These are phyloP conservation scores for Clarireedia homoeocarpa DNA, from an alignment of 2,329 filamentous ascomycete species.

Conservation along the genomic window DNA sequence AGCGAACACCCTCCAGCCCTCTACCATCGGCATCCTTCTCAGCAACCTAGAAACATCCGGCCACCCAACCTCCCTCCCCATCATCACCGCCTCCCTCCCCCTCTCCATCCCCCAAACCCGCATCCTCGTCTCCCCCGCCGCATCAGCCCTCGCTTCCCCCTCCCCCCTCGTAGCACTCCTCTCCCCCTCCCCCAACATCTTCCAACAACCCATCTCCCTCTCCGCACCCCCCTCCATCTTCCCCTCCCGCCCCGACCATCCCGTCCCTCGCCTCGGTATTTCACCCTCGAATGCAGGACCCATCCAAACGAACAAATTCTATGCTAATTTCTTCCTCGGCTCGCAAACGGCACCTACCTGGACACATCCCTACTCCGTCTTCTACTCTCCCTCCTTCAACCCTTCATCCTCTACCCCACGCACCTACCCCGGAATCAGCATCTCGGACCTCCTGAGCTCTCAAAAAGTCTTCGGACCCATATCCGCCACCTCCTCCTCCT, in stretches of 20 bases:
- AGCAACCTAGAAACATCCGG: not conserved
- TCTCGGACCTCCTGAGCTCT: conserved; percentile 63
- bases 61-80: not conserved
- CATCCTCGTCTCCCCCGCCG: not conserved
- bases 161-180: not conserved
- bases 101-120: not conserved
- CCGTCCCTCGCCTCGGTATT: conserved; percentile 47
- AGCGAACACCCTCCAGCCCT: not conserved
- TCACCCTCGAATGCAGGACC: conserved; percentile 32
- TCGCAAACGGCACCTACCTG: conserved; percentile 62
- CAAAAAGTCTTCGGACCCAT: conserved; percentile 61
- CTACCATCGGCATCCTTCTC: not conserved
- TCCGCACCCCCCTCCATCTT: conserved; percentile 43
- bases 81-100: not conserved
- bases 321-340: conserved; percentile 72
- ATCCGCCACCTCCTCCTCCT: conserved; percentile 44
- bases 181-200: conserved; percentile 38
- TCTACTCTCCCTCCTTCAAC: conserved; percentile 41
- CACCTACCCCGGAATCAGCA: conserved; percentile 49
- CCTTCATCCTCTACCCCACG: too few species aligned
- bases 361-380: conserved; percentile 66
- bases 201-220: conserved; percentile 45
- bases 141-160: not conserved
- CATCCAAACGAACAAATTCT: conserved; percentile 73
- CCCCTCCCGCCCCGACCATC: conserved; percentile 44